Conservation (phyloP, 129 eudicot species). For the Erigeron canadensis region DNA sequence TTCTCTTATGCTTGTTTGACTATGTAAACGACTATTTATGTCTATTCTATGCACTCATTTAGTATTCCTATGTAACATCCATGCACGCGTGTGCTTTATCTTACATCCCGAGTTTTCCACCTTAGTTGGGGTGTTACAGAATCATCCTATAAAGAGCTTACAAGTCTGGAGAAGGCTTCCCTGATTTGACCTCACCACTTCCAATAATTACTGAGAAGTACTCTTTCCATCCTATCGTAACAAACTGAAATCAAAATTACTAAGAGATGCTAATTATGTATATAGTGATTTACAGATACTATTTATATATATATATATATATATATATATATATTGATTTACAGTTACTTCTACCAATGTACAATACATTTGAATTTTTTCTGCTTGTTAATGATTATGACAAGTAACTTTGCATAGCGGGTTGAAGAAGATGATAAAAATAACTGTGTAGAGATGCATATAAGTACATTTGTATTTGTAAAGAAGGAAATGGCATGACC, state of each 20-base stretch:
- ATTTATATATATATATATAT: not conserved
- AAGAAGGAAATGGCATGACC: conserved; percentile 38
- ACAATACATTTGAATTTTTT: not conserved
- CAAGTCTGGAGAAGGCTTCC: conserved; percentile 93
- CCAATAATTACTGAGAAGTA: conserved; percentile 69
- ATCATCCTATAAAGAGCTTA: conserved; percentile 41
- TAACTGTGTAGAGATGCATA: not conserved
- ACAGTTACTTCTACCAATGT: no score
- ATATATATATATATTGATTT: not conserved
- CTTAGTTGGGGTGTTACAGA: no score
- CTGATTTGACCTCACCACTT: conserved; percentile 82
- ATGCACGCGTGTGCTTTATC: no score
- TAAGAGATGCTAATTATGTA: not conserved
- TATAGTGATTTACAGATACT: not conserved
- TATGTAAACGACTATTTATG: no score
- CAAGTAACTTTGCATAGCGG: not conserved
- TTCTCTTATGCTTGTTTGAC: no score
- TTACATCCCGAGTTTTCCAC: no score
- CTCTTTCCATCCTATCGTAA: conserved; percentile 67
- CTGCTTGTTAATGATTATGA: not conserved
- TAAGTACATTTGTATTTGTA: not conserved
- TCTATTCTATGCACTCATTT: no score
- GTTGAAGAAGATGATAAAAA: no score
- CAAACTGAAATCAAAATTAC: not conserved
- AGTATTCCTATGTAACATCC: no score